phyloP scores from a whole-genome alignment of 257 asterid species.

The Gentiana macrophylla region DNA sequence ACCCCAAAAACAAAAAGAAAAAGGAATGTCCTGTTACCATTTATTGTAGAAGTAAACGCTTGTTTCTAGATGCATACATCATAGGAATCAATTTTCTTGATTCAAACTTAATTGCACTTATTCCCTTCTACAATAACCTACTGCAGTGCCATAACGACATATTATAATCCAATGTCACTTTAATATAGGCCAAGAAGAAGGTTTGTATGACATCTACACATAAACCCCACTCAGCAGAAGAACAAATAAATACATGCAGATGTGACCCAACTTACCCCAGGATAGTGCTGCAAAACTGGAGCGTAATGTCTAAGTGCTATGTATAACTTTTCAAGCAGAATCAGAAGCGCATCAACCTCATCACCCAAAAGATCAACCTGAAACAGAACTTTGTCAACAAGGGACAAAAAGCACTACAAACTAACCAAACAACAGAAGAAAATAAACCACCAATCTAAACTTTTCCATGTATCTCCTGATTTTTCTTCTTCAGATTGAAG shows the following conservation, averaged over 20 bases:
- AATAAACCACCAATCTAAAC: too few relatives aligned
- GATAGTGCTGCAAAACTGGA: constrained; percentile 80
- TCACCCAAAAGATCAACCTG: constrained; percentile 98
- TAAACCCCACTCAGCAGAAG: neutral
- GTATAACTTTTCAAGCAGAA: constrained; percentile 69
- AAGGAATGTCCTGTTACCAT: too few relatives aligned
- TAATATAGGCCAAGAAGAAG: neutral
- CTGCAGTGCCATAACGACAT: too few relatives aligned
- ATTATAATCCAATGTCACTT: neutral
- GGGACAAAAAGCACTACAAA: neutral
- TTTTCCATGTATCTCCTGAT: too few relatives aligned
- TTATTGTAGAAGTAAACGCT: too few relatives aligned
- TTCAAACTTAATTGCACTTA: too few relatives aligned
- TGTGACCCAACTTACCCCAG: constrained; percentile 56
- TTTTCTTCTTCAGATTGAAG: too few relatives aligned
- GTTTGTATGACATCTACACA: neutral
- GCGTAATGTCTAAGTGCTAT: constrained; percentile 79
- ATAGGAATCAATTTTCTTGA: too few relatives aligned
- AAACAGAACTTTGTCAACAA: neutral
- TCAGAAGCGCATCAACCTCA: constrained; percentile 67
- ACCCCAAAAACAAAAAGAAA: too few relatives aligned
- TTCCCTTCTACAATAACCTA: too few relatives aligned
- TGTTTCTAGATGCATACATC: too few relatives aligned
- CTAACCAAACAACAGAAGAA: too few relatives aligned
- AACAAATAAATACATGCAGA: neutral